Conservation (phyloP, 2,329 filamentous ascomycete genomes). For the Phoma sp. region DNA sequence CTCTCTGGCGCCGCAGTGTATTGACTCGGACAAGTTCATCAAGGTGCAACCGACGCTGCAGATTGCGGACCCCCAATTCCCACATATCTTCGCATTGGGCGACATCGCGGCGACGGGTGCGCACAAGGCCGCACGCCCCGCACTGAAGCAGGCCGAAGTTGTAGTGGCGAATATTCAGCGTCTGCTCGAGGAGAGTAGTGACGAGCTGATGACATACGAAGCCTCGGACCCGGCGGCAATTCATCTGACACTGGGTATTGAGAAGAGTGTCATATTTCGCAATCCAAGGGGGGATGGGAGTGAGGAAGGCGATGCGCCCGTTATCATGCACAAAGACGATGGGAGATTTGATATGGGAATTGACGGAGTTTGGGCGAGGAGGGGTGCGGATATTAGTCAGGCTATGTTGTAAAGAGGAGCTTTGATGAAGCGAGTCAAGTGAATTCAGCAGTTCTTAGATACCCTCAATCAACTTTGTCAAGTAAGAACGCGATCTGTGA, state of each 20-base stretch:
- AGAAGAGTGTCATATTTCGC: conserved; percentile 17
- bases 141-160: conserved; percentile 6
- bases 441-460: no score
- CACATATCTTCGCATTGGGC: conserved; percentile 67
- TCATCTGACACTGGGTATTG: conserved; percentile 15
- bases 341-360: conserved; percentile 19
- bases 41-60: conserved; percentile 64
- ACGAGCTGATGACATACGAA: conserved; percentile 1
- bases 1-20: conserved; percentile 51
- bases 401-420: conserved; percentile 6
- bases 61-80: conserved; percentile 54
- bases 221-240: conserved; percentile 15
- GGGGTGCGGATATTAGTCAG: conserved; percentile 13
- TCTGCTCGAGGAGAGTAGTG: neutral
- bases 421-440: no score
- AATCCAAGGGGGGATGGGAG: conserved; percentile 7
- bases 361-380: conserved; percentile 14
- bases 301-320: conserved; percentile 8
- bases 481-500: no score
- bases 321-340: conserved; percentile 15
- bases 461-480: neutral
- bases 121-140: conserved; percentile 10
- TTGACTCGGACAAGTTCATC: conserved; percentile 57
- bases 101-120: conserved; percentile 59
- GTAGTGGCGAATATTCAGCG: conserved; percentile 8